Percentiles rank a stretch among this genome's conserved stretches.
These are phyloP conservation scores for Astrothelium subdiscretum DNA, from an alignment of 495 filamentous ascomycete genomes.

Conservation along the genomic window DNA sequence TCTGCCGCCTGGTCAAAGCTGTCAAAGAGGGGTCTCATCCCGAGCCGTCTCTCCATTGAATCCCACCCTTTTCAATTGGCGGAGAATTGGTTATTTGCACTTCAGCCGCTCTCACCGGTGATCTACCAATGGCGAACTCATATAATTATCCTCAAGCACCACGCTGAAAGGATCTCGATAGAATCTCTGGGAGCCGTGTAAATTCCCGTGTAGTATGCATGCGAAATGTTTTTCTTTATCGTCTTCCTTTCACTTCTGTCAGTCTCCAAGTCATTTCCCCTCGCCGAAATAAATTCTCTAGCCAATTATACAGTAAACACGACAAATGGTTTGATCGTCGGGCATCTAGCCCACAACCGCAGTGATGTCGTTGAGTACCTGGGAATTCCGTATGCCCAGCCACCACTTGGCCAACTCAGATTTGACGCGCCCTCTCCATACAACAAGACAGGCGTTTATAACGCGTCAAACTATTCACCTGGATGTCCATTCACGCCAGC, in stretches of 20 bases:
- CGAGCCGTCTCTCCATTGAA: no score
- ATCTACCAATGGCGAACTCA: not conserved
- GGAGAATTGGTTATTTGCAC: not conserved
- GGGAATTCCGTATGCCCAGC: constrained; percentile 37
- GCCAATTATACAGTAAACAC: constrained; percentile 4
- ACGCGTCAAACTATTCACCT: constrained; percentile 19
- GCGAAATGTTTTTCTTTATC: not conserved
- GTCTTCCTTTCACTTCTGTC: not conserved
- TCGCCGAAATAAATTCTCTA: not conserved
- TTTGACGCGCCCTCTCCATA: constrained; percentile 32
- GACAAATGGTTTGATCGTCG: constrained; percentile 32
- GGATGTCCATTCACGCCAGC: constrained; percentile 1
- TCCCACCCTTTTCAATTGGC: not conserved
- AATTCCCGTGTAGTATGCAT: not conserved
- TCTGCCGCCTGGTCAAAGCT: no score
- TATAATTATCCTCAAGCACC: not conserved
- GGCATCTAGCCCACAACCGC: constrained; percentile 31
- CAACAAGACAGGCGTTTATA: constrained; percentile 3
- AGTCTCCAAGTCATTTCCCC: not conserved
- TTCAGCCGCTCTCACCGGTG: not conserved
- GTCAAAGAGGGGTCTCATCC: no score
- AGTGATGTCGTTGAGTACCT: constrained; percentile 37
- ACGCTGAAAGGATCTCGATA: not conserved
- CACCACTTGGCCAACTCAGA: constrained; percentile 35
- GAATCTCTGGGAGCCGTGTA: not conserved